phyloP scores from a whole-genome alignment of 345 rosid species.

The Combretum micranthum region DNA sequence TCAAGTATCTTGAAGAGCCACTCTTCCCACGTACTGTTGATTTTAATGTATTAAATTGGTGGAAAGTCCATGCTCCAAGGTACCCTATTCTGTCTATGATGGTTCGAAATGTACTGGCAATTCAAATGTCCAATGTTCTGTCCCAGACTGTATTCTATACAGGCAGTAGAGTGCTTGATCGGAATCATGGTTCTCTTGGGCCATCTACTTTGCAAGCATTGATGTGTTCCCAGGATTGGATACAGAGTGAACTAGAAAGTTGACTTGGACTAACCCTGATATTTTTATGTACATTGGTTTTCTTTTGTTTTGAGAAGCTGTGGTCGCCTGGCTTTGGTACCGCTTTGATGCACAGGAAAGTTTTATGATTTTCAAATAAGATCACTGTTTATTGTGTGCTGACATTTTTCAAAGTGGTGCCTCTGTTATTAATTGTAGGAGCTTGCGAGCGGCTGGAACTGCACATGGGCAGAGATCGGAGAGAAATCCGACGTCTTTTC shows the following conservation, averaged over 20 bases:
- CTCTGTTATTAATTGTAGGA: too few species aligned
- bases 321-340: not conserved
- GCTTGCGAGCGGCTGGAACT: too few species aligned
- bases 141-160: slow-evolving; percentile 28
- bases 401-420: too few species aligned
- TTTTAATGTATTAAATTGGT: slow-evolving; percentile 67
- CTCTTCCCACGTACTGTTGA: slow-evolving; percentile 67
- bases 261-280: slow-evolving; percentile 1
- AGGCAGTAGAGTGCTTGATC: slow-evolving; percentile 40
- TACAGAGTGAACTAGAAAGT: slow-evolving; percentile 39
- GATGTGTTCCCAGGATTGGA: slow-evolving; percentile 85
- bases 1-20: slow-evolving; percentile 78
- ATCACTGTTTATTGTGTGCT: too few species aligned
- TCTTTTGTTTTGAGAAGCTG: slow-evolving; percentile 4
- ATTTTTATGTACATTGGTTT: not conserved
- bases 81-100: slow-evolving; percentile 76
- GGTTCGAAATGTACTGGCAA: slow-evolving; percentile 61
- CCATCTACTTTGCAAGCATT: slow-evolving; percentile 61
- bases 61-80: slow-evolving; percentile 74
- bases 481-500: too few species aligned
- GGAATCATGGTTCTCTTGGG: slow-evolving; percentile 41
- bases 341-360: slow-evolving; percentile 1
- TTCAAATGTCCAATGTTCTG: slow-evolving; percentile 53
- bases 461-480: too few species aligned
- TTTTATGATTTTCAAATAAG: not conserved